Conservation (phyloP, 495 filamentous ascomycete species). For the Penicillium atrosanguineum region DNA sequence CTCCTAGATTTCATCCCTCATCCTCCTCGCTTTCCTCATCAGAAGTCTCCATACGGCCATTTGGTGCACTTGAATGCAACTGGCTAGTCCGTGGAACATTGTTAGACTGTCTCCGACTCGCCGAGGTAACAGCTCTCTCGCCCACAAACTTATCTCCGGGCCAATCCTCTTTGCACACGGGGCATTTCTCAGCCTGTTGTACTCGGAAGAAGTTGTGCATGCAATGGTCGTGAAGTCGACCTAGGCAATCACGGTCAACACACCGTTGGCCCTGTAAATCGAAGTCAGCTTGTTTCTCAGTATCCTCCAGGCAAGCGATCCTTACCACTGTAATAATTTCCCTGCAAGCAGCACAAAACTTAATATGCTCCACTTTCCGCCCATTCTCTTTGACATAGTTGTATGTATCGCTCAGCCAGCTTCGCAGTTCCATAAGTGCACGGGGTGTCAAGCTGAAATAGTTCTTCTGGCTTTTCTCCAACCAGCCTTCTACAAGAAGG, state of each 20-base stretch:
- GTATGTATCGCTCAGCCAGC: constrained; percentile 80
- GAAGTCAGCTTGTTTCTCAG: constrained; percentile 1
- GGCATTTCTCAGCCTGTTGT: constrained; percentile 63
- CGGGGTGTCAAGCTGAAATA: constrained; percentile 75
- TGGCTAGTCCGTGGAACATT: constrained; percentile 16
- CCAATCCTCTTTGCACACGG: constrained; percentile 71
- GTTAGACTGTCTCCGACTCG: constrained; percentile 30
- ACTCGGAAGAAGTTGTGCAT: constrained; percentile 68
- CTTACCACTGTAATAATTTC: constrained; percentile 80
- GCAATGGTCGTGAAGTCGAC: constrained; percentile 78
- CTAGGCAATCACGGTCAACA: constrained; percentile 59
- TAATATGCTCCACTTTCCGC: constrained; percentile 58
- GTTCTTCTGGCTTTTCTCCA: constrained; percentile 66
- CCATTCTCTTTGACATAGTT: constrained; percentile 63
- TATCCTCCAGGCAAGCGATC: not conserved
- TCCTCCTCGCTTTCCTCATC: constrained; percentile 14
- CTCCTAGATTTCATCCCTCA: constrained; percentile 2
- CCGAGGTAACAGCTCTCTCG: constrained; percentile 61
- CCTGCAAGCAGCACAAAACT: constrained; percentile 84
- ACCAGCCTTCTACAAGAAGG: constrained; percentile 79
- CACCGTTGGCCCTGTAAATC: constrained; percentile 73
- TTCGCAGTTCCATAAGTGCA: constrained; percentile 77
- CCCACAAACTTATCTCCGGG: constrained; percentile 74
- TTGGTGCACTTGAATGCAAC: constrained; percentile 9
- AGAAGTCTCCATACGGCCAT: not conserved